Evolutionary conservation across 805 yeast genomes (phyloP), one percentile per base, ranked within the genome.

Genomic region (Spathaspora arborariae): DNA sequence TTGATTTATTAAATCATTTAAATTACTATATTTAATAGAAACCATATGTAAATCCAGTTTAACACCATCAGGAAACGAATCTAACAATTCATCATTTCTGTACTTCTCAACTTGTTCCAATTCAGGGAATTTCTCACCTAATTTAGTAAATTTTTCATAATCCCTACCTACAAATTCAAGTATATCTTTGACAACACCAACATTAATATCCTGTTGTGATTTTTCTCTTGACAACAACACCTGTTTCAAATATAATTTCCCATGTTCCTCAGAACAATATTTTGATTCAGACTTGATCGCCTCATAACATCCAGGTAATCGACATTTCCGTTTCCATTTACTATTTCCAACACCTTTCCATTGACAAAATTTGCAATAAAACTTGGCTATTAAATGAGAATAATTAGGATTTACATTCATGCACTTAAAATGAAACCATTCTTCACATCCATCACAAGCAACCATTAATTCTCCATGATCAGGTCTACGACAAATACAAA

Each of bases 361-460:
- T 45, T 76, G 79, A 62, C 97, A 90, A 48, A 81, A 80, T 8
- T 85, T 84, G 58, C 97, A 90, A 59, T 70, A 85, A 58, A 77
- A 90, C 45, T 77, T 76, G 41, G 78, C 72, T 9, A 89, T 82
- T 43, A 89, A 67, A 35, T 75, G 71, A 47, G 78, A 74, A 56
- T 75, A 76, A 45, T 70, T 64, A 7, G 60, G 61, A 44, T 81
- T 74, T 33, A 89, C 59, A 44, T 74, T 75, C 75, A 90, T 79
- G 60, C 97, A 91, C 40, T 67, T 69, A 63, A 90, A 88, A 64
- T 91, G 97, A 59, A 76, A 91, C 97, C 97, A 91, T 48, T 88
- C 96, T 57, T 89, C 96, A 65, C 97, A 91, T 5, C 88, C 91
- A 60, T 90, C 97, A 61, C 97, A 90, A 0, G 86, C 88, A n/a